Conservation (phyloP, 176 grass and related monocot species). For the Triticum aestivum region DNA sequence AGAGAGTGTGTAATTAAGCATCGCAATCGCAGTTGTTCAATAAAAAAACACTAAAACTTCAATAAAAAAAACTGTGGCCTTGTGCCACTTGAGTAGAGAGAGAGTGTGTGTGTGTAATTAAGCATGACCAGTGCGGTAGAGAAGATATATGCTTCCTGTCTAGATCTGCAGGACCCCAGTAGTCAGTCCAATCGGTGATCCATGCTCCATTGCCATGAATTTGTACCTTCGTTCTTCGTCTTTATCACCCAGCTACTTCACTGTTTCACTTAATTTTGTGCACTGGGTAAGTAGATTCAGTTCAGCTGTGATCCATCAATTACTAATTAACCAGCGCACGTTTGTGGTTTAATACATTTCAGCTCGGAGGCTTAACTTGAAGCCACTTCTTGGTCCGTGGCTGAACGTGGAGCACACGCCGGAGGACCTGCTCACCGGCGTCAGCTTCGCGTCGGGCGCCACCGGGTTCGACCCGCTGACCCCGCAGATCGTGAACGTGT, state of each 20-base stretch:
- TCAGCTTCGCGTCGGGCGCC: slow-evolving; percentile 84
- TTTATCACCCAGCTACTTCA: not conserved
- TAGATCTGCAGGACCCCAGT: no score
- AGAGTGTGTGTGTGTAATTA: not conserved
- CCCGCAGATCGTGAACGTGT: slow-evolving; percentile 52
- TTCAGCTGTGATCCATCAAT: no score
- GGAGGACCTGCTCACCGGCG: slow-evolving; percentile 68
- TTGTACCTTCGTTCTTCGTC: not conserved
- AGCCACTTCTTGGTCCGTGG: slow-evolving; percentile 56
- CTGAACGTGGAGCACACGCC: slow-evolving; percentile 41
- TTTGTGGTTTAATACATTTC: not conserved
- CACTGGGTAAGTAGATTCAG: no score
- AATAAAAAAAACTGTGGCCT: no score
- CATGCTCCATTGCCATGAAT: not conserved
- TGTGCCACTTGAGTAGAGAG: no score
- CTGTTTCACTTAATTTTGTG: not conserved
- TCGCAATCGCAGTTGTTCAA: no score
- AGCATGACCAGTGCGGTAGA: not conserved
- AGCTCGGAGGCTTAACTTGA: slow-evolving; percentile 56
- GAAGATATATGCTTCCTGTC: not conserved
- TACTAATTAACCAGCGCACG: no score
- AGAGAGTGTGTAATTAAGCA: no score
- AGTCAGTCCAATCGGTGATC: not conserved
- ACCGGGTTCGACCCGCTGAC: slow-evolving; percentile 87
- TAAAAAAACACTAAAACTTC: no score